Evolutionary conservation across 768 basidiomycete genomes (phyloP).

Genomic region (Panaeolus papilionaceus): DNA sequence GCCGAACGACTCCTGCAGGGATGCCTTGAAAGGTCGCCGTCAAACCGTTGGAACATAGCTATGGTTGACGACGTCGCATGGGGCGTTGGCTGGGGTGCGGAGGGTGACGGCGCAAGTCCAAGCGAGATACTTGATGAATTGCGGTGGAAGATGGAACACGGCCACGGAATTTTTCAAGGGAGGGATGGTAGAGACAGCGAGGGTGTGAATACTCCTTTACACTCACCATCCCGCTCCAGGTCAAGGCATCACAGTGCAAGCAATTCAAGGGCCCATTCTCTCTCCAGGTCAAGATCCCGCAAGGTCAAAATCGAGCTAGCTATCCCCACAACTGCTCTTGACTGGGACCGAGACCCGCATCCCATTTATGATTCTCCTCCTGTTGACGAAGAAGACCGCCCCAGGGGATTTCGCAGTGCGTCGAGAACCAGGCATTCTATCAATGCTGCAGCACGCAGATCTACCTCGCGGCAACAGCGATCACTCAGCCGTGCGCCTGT

Average conservation of each 20-base stretch:
- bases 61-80: slow-evolving; percentile 83
- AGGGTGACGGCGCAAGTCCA: slow-evolving; percentile 50
- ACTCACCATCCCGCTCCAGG: slow-evolving; percentile 39
- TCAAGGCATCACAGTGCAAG: slow-evolving; percentile 17
- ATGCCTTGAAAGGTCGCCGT: slow-evolving; percentile 72
- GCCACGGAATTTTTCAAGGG: slow-evolving; percentile 8
- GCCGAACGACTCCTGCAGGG: slow-evolving; percentile 77
- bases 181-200: slow-evolving; percentile 22
- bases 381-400: background rate
- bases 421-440: slow-evolving; percentile 32
- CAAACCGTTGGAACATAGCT: slow-evolving; percentile 78
- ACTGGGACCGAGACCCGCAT: slow-evolving; percentile 34
- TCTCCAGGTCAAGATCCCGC: background rate
- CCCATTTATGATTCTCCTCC: background rate
- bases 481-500: slow-evolving; percentile 59
- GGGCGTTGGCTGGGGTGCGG: slow-evolving; percentile 75
- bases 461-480: slow-evolving; percentile 48
- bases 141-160: slow-evolving; percentile 20
- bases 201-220: slow-evolving; percentile 23
- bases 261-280: slow-evolving; percentile 1
- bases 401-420: background rate
- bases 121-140: slow-evolving; percentile 34
- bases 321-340: slow-evolving; percentile 20
- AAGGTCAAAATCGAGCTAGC: slow-evolving; percentile 5
- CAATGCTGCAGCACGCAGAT: slow-evolving; percentile 45